Evolutionary conservation across 2,329 filamentous ascomycete genomes (phyloP).

Genomic region (Colletotrichum tofieldiae): DNA sequence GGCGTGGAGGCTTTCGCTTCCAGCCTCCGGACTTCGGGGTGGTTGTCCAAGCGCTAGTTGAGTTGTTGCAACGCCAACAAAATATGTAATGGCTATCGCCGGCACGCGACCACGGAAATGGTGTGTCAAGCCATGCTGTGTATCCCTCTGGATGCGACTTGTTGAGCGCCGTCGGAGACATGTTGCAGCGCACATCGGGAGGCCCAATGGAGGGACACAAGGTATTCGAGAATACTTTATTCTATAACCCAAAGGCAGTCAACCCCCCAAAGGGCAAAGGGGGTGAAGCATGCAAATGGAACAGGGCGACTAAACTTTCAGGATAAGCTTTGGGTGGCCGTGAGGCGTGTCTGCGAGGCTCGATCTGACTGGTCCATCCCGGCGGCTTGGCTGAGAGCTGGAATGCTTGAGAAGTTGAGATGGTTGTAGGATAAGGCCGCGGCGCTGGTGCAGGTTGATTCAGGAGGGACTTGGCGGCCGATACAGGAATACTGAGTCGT

Average conservation of each 20-base stretch:
- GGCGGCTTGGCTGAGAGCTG: slow-evolving; percentile 36
- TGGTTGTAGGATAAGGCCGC: slow-evolving; percentile 18
- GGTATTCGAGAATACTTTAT: neutral
- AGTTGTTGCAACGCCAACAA: slow-evolving; percentile 36
- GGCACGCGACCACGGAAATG: slow-evolving; percentile 27
- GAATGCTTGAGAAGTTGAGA: slow-evolving; percentile 40
- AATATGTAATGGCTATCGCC: slow-evolving; percentile 30
- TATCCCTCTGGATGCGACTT: slow-evolving; percentile 17
- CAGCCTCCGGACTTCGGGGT: slow-evolving; percentile 41
- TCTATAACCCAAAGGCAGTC: neutral
- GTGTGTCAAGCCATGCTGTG: slow-evolving; percentile 39
- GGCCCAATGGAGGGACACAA: neutral
- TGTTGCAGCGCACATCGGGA: slow-evolving; percentile 10
- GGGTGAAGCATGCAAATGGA: neutral
- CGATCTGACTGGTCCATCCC: slow-evolving; percentile 31
- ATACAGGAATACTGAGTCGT: slow-evolving; percentile 31
- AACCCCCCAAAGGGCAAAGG: neutral
- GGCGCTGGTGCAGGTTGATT: slow-evolving; percentile 12
- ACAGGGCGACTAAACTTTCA: slow-evolving; percentile 8
- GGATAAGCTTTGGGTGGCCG: slow-evolving; percentile 32
- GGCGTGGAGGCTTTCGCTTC: slow-evolving; percentile 30
- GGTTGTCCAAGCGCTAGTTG: slow-evolving; percentile 31
- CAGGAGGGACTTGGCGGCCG: slow-evolving; percentile 39
- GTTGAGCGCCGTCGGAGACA: slow-evolving; percentile 29
- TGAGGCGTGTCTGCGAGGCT: slow-evolving; percentile 38